phyloP scores from a whole-genome alignment of 345 rosid species.

The Cardiospermum halicacabum region DNA sequence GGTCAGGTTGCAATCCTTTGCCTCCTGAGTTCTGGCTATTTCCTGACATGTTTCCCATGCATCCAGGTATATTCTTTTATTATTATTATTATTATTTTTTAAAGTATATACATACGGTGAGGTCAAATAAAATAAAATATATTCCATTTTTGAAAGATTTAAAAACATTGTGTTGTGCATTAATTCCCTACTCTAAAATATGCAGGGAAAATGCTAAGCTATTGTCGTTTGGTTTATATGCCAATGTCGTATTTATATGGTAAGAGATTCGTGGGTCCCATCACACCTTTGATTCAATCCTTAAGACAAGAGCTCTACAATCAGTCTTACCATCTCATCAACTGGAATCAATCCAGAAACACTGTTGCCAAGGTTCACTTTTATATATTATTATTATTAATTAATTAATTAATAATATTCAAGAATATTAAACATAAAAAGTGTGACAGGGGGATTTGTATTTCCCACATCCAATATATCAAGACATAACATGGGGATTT shows the following conservation, averaged over 20 bases:
- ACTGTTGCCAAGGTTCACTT: constrained; percentile 41
- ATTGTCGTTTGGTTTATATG: constrained; percentile 52
- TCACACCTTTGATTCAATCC: constrained; percentile 35
- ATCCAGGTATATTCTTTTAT: no score
- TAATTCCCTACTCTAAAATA: no score
- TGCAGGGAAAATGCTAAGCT: constrained; percentile 55
- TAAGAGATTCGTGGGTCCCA: constrained; percentile 50
- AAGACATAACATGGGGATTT: constrained; percentile 53
- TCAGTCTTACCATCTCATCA: constrained; percentile 42
- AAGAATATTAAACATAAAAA: no score
- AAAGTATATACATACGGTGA: no score
- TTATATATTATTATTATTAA: no score
- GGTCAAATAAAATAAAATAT: no score
- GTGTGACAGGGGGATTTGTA: constrained; percentile 70
- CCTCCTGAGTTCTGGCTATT: constrained; percentile 54
- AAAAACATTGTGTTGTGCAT: no score
- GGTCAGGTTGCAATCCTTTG: no score
- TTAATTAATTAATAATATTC: no score
- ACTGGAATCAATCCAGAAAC: constrained; percentile 50
- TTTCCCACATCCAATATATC: constrained; percentile 49
- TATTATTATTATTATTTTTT: no score
- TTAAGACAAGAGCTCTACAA: constrained; percentile 52
- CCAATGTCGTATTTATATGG: constrained; percentile 73
- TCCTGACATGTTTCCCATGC: constrained; percentile 45
- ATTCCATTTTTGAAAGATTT: no score